Percentiles rank a stretch among this genome's conserved stretches.
These are phyloP conservation scores for Lagerstroemia speciosa DNA, from an alignment of 345 rosid genomes.

Conservation along the genomic window DNA sequence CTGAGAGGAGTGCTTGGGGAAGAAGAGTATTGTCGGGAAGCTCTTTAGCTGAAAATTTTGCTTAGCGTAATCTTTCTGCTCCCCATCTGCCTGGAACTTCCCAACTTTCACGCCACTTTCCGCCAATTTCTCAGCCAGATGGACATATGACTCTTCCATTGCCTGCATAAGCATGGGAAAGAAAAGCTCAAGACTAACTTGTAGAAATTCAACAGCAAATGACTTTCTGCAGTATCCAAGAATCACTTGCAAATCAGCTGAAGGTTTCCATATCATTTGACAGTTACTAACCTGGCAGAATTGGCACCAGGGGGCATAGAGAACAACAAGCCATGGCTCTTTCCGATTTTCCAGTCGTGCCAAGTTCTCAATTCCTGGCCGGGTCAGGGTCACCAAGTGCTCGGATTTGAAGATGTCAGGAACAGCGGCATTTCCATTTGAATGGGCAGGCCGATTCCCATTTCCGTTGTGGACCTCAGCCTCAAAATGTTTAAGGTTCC, in stretches of 20 bases:
- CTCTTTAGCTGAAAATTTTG: constrained; percentile 66
- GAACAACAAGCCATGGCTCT: constrained; percentile 84
- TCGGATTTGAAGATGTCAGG: constrained; percentile 58
- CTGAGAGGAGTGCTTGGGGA: constrained; percentile 57
- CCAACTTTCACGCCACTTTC: constrained; percentile 86
- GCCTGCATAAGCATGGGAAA: constrained; percentile 27
- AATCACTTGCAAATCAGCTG: not conserved
- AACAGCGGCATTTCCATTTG: constrained; percentile 22
- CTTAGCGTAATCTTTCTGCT: constrained; percentile 73
- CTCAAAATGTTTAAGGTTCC: constrained; percentile 52
- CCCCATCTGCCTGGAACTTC: constrained; percentile 77
- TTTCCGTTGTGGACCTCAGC: constrained; percentile 20
- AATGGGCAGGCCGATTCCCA: constrained; percentile 29
- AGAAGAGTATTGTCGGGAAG: constrained; percentile 78
- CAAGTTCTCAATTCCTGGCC: constrained; percentile 77
- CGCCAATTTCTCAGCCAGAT: constrained; percentile 63
- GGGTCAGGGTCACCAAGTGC: constrained; percentile 50
- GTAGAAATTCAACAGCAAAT: not conserved
- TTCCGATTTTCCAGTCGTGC: constrained; percentile 46
- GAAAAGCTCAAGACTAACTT: not conserved
- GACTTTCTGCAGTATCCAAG: not conserved
- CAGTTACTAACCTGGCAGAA: constrained; percentile 56
- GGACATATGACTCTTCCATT: constrained; percentile 67
- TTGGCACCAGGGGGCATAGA: constrained; percentile 95
- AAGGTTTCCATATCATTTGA: not conserved